These are phyloP conservation scores for Penicillium cosmopolitanum DNA, from an alignment of 495 filamentous ascomycete genomes.

Conservation along the genomic window DNA sequence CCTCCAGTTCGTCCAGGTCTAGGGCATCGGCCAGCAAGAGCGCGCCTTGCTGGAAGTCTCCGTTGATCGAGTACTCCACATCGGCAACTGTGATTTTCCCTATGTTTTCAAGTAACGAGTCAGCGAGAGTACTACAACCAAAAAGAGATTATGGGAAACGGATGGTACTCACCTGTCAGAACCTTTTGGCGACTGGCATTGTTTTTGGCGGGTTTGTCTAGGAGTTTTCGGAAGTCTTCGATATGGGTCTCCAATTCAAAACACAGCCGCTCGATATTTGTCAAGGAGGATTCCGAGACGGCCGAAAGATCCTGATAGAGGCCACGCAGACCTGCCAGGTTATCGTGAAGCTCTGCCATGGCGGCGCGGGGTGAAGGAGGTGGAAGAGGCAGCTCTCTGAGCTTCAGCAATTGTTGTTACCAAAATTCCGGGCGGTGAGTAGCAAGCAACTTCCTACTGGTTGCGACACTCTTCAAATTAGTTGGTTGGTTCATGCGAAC, in stretches of 20 bases:
- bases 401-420: slow-evolving; percentile 33
- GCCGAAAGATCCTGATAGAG: slow-evolving; percentile 78
- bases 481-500: not conserved
- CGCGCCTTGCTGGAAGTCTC: slow-evolving; percentile 79
- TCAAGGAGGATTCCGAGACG: slow-evolving; percentile 61
- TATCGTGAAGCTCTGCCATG: slow-evolving; percentile 60
- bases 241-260: slow-evolving; percentile 70
- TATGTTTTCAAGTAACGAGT: slow-evolving; percentile 40
- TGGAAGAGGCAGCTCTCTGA: slow-evolving; percentile 28
- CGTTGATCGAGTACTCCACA: slow-evolving; percentile 78
- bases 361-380: slow-evolving; percentile 26
- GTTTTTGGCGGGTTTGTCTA: slow-evolving; percentile 75
- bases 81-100: slow-evolving; percentile 73
- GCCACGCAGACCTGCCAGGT: slow-evolving; percentile 69
- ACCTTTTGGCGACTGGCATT: slow-evolving; percentile 65
- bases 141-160: not conserved
- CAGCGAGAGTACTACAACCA: slow-evolving; percentile 25
- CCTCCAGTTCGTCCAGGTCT: slow-evolving; percentile 85
- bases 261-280: slow-evolving; percentile 64
- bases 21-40: slow-evolving; percentile 82
- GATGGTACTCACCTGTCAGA: slow-evolving; percentile 50
- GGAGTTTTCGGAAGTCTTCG: slow-evolving; percentile 72
- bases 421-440: slow-evolving; percentile 41
- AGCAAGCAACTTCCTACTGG: not conserved
- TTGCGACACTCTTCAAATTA: not conserved